Conservation (phyloP, 2,329 filamentous ascomycete species). For the Aureobasidium sp. region DNA sequence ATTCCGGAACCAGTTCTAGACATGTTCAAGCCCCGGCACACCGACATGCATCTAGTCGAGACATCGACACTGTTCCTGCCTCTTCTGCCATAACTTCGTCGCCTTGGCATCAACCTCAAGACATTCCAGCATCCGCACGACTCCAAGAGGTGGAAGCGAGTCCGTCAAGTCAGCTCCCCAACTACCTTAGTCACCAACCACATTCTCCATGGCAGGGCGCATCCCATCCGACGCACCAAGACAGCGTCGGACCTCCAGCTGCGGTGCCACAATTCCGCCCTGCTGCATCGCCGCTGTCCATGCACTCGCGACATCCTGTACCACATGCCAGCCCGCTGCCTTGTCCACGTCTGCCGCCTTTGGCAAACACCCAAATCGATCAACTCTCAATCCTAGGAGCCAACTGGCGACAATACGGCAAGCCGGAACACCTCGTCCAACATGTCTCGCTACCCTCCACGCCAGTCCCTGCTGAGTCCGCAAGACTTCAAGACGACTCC, state of each 20-base stretch:
- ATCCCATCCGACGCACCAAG: neutral
- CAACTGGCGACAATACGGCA: slow-evolving; percentile 8
- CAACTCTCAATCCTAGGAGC: neutral
- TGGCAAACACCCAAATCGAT: neutral
- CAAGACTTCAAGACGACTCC: neutral
- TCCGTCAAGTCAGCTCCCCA: neutral
- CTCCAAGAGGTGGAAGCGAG: neutral
- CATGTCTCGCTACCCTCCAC: neutral
- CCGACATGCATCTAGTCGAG: neutral
- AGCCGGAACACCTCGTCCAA: neutral
- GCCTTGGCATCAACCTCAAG: neutral
- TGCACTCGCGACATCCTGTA: slow-evolving; percentile 1
- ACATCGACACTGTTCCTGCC: neutral
- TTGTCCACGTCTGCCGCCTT: neutral
- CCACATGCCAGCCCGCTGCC: neutral
- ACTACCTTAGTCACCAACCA: neutral
- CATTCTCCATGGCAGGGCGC: neutral
- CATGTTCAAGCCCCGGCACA: neutral
- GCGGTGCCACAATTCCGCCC: neutral
- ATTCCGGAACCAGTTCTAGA: neutral
- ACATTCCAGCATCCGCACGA: neutral
- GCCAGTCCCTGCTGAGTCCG: neutral
- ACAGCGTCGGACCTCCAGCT: neutral
- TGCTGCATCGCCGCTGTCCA: neutral
- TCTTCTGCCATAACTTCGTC: neutral